A percentile compares a stretch with the other conserved stretches of the same genome.
phyloP scores from a whole-genome alignment of 148 eudicot species.

The Camellia lanceoleosa region DNA sequence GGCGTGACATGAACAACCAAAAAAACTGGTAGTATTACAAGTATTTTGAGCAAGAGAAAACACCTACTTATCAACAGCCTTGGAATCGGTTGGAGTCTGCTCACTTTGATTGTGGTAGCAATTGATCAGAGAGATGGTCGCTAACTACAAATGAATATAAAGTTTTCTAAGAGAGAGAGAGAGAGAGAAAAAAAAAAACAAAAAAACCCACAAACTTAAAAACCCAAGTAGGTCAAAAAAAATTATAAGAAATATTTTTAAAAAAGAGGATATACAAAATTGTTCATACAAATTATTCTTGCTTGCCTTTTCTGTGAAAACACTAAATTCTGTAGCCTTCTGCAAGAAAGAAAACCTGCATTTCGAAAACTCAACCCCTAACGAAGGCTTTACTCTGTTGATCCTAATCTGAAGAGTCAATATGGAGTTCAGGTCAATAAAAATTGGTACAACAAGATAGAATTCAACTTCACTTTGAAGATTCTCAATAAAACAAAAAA shows the following conservation, averaged over 20 bases:
- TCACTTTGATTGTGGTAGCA: conserved; percentile 14
- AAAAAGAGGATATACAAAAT: neutral
- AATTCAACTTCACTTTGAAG: neutral
- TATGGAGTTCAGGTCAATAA: neutral
- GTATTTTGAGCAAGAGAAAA: conserved; percentile 9
- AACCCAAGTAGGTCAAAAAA: neutral
- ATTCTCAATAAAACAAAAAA: neutral
- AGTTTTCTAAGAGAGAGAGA: too few relatives aligned
- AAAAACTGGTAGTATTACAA: neutral
- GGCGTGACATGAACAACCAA: neutral
- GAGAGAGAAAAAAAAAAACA: too few relatives aligned
- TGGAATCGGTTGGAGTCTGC: conserved; percentile 14
- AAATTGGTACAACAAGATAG: neutral
- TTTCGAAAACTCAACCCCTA: conserved; percentile 11
- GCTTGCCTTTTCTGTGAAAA: conserved; percentile 9
- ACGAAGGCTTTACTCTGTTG: neutral
- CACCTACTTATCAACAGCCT: conserved; percentile 48
- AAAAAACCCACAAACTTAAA: neutral
- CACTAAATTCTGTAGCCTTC: conserved; percentile 6
- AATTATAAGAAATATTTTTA: neutral
- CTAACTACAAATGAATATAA: conserved; percentile 1
- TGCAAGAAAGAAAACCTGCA: conserved; percentile 9
- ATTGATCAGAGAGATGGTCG: conserved; percentile 7
- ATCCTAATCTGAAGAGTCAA: conserved; percentile 6
- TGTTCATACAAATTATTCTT: neutral